phyloP scores from a whole-genome alignment of 2,329 filamentous ascomycete species.

The Colletotrichum gigasporum region DNA sequence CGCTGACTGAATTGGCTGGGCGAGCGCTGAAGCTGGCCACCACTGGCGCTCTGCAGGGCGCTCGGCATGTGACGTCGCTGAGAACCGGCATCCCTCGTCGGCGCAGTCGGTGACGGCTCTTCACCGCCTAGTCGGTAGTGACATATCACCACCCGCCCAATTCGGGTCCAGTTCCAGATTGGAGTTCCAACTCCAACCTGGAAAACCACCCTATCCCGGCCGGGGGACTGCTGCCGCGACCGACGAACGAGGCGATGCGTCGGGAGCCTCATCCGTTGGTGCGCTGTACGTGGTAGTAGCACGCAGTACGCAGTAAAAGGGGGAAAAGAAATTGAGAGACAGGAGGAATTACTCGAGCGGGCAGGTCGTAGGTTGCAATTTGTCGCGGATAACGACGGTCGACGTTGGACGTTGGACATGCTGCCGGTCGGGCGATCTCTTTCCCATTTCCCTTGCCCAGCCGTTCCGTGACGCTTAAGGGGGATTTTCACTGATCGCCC shows the following conservation, averaged over 20 bases:
- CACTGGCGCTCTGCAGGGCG: constrained; percentile 11
- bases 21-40: background rate
- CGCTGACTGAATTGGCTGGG: background rate
- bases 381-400: background rate
- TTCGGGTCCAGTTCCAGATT: background rate
- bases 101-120: constrained; percentile 18
- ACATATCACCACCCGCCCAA: constrained; percentile 11
- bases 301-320: background rate
- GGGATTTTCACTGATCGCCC: constrained; percentile 24
- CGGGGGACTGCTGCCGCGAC: background rate
- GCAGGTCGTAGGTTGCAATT: background rate
- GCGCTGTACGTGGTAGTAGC: no score
- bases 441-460: constrained; percentile 6
- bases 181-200: background rate
- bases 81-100: constrained; percentile 23
- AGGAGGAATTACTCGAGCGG: constrained; percentile 20
- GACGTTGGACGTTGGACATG: background rate
- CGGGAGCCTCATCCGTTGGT: background rate
- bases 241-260: background rate
- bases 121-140: constrained; percentile 30
- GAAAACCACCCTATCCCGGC: constrained; percentile 8
- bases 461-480: constrained; percentile 23
- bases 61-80: constrained; percentile 28
- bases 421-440: constrained; percentile 23
- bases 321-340: background rate